A percentile compares a stretch with the other conserved stretches of the same genome.
These are phyloP conservation scores for Ustulina deusta DNA, from an alignment of 2,329 filamentous ascomycete genomes.

Conservation along the genomic window DNA sequence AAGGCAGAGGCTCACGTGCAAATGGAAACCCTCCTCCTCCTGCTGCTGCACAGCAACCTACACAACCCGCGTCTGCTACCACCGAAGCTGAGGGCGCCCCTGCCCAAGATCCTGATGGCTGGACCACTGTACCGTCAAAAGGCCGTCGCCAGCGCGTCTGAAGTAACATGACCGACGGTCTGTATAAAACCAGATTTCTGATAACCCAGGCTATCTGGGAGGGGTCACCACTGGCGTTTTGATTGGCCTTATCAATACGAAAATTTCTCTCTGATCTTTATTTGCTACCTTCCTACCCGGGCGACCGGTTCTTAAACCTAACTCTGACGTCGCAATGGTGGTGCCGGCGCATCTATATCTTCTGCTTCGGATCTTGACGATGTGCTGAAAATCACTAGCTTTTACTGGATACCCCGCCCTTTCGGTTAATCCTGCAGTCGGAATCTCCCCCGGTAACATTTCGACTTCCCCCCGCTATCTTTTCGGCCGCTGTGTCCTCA, in stretches of 20 bases:
- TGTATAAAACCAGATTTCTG: slow-evolving; percentile 48
- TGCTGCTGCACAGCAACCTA: slow-evolving; percentile 43
- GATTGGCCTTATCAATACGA: slow-evolving; percentile 43
- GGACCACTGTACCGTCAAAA: slow-evolving; percentile 68
- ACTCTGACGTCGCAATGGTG: slow-evolving; percentile 29
- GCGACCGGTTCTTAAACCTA: slow-evolving; percentile 37
- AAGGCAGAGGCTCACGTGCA: slow-evolving; percentile 60
- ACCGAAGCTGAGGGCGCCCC: slow-evolving; percentile 52
- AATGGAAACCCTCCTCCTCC: slow-evolving; percentile 59
- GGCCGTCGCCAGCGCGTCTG: slow-evolving; percentile 51
- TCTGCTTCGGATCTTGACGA: slow-evolving; percentile 31
- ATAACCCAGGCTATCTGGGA: slow-evolving; percentile 42
- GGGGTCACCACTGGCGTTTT: slow-evolving; percentile 42
- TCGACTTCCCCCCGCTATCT: slow-evolving; percentile 28
- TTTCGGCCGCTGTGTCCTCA: slow-evolving; percentile 22
- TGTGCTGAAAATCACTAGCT: slow-evolving; percentile 31
- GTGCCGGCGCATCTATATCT: slow-evolving; percentile 24
- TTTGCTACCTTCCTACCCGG: slow-evolving; percentile 38
- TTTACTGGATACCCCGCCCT: slow-evolving; percentile 37
- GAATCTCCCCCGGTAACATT: slow-evolving; percentile 27
- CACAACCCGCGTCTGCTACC: slow-evolving; percentile 46
- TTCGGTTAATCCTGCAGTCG: slow-evolving; percentile 29
- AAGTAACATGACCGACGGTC: slow-evolving; percentile 23
- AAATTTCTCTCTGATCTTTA: slow-evolving; percentile 41
- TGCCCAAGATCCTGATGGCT: slow-evolving; percentile 69